Evolutionary conservation across 2,329 filamentous ascomycete genomes (phyloP).

Genomic region (Purpureocillium lavendulum): DNA sequence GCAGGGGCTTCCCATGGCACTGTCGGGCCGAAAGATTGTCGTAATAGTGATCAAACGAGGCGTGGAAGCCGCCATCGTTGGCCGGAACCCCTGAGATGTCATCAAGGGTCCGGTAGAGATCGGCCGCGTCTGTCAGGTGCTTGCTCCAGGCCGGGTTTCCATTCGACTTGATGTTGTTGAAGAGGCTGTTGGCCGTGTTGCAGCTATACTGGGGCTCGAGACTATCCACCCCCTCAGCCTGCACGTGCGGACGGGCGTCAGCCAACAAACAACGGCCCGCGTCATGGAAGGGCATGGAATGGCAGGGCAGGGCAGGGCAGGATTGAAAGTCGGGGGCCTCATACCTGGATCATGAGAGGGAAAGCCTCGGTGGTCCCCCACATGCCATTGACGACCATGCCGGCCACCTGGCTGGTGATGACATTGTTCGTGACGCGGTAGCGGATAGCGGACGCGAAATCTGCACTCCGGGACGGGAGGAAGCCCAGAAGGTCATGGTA

Average conservation of each 20-base stretch:
- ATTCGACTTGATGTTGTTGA: conserved; percentile 32
- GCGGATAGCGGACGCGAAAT: conserved; percentile 36
- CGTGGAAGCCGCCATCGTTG: conserved; percentile 55
- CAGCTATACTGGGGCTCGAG: conserved; percentile 70
- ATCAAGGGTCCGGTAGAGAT: conserved; percentile 55
- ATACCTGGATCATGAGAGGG: conserved; percentile 38
- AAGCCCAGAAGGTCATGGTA: conserved; percentile 64
- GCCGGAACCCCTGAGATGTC: conserved; percentile 55
- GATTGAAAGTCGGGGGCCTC: neutral
- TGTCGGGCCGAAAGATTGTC: conserved; percentile 75
- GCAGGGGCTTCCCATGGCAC: conserved; percentile 65
- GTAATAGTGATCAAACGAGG: conserved; percentile 72
- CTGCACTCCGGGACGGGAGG: conserved; percentile 43
- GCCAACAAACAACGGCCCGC: too few relatives aligned
- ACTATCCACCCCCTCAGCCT: conserved; percentile 54
- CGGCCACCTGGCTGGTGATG: conserved; percentile 74
- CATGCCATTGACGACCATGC: conserved; percentile 68
- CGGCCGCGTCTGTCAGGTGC: conserved; percentile 50
- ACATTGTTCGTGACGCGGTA: conserved; percentile 76
- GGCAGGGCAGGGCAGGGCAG: too few relatives aligned
- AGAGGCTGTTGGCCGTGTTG: conserved; percentile 35
- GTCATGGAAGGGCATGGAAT: too few relatives aligned
- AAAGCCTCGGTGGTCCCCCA: conserved; percentile 35
- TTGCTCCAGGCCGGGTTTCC: conserved; percentile 46
- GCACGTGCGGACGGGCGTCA: conserved; percentile 2